Conservation (phyloP, 495 filamentous ascomycete genomes). For the Xylaria intraflava region DNA sequence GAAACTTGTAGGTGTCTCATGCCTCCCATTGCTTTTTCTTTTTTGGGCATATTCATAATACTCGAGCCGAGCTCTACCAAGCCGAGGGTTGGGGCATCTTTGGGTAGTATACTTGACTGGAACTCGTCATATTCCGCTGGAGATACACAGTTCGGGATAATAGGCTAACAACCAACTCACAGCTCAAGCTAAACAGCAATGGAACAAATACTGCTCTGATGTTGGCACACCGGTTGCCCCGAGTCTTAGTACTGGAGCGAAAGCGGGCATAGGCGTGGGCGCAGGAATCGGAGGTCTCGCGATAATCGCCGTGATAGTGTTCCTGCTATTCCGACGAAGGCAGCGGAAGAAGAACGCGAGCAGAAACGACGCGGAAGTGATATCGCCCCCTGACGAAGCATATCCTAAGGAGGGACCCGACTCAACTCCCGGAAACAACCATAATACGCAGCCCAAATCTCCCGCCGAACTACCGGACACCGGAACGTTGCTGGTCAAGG, state of each 20-base stretch:
- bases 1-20: too few species aligned
- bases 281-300: conserved; percentile 10
- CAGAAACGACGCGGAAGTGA: background rate
- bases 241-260: conserved; percentile 15
- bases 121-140: too few species aligned
- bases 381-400: background rate
- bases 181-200: too few species aligned
- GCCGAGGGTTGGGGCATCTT: too few species aligned
- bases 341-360: background rate
- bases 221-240: background rate
- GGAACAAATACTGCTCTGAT: too few species aligned
- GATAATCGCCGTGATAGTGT: conserved; percentile 11
- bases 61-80: too few species aligned
- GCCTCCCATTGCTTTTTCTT: too few species aligned
- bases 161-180: too few species aligned
- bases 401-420: background rate
- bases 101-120: too few species aligned
- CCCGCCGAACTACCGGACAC: background rate
- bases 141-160: too few species aligned
- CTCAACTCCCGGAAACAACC: background rate
- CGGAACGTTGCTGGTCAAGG: conserved; percentile 13
- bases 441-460: too few species aligned
- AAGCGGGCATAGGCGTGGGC: conserved; percentile 24
- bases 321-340: conserved; percentile 19
- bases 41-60: too few species aligned